Percentiles rank a stretch among this genome's conserved stretches.
phyloP scores from a whole-genome alignment of 2,329 filamentous ascomycete genomes.

The Cryoendolithus antarcticus region DNA sequence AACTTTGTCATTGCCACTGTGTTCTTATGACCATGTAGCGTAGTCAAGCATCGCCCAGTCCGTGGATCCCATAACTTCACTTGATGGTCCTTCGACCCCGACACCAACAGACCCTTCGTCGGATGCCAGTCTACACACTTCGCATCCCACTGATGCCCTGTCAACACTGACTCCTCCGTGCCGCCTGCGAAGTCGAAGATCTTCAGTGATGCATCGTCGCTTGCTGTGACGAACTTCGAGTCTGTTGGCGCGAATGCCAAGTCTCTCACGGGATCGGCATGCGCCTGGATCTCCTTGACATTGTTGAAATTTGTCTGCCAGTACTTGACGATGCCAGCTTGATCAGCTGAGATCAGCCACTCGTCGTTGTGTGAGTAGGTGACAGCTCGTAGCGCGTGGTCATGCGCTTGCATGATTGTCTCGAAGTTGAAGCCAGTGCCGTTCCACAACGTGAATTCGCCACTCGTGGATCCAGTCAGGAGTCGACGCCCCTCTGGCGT shows the following conservation, averaged over 20 bases:
- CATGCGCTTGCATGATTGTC: conserved; percentile 96
- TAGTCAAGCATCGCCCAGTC: conserved; percentile 77
- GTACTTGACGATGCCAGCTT: conserved; percentile 92
- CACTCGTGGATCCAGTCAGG: conserved; percentile 86
- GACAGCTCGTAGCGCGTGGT: conserved; percentile 69
- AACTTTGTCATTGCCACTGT: conserved; percentile 89
- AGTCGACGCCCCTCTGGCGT: conserved; percentile 88
- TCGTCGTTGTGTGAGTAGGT: conserved; percentile 92
- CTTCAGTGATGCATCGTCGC: conserved; percentile 84
- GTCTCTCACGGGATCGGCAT: conserved; percentile 79
- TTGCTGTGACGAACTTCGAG: conserved; percentile 89
- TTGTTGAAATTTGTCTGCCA: conserved; percentile 99
- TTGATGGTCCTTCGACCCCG: conserved; percentile 92
- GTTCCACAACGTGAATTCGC: conserved; percentile 98
- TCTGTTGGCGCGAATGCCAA: conserved; percentile 90
- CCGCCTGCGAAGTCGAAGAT: conserved; percentile 93
- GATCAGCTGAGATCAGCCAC: conserved; percentile 91
- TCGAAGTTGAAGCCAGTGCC: conserved; percentile 99
- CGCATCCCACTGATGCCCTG: conserved; percentile 95
- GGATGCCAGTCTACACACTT: conserved; percentile 98
- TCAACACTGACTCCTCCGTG: conserved; percentile 67
- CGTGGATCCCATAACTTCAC: conserved; percentile 99
- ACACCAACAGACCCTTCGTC: conserved; percentile 83
- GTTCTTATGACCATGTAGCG: conserved; percentile 92
- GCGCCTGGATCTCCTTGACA: conserved; percentile 84